Evolutionary conservation across 352 stramenopile species (phyloP).

Genomic region (Elongisporangium anandrum): DNA sequence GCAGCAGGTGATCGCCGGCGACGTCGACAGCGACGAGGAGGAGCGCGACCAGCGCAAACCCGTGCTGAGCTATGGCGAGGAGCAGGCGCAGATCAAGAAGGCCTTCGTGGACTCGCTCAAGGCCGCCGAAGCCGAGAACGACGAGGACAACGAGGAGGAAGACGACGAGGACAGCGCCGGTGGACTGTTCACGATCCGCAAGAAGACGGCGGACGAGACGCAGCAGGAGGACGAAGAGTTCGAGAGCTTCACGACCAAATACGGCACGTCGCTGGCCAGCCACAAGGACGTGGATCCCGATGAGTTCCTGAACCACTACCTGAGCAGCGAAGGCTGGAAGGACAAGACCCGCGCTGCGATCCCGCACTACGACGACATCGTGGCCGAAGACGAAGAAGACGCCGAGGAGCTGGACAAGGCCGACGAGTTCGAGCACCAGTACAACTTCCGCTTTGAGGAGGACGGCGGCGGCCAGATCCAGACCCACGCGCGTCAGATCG

Average conservation of each 20-base stretch:
- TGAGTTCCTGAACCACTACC: constrained; percentile 74
- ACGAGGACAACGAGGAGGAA: constrained; percentile 60
- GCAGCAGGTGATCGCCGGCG: constrained; percentile 90
- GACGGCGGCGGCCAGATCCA: constrained; percentile 84
- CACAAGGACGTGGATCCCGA: constrained; percentile 56
- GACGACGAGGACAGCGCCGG: constrained; percentile 63
- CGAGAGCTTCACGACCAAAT: constrained; percentile 56
- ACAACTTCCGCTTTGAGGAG: constrained; percentile 99
- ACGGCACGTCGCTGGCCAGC: constrained; percentile 57
- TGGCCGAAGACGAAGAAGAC: constrained; percentile 87
- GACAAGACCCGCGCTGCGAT: constrained; percentile 54
- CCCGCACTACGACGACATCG: constrained; percentile 79
- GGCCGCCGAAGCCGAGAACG: constrained; percentile 24
- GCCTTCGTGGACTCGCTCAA: constrained; percentile 60
- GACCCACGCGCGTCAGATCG: constrained; percentile 77
- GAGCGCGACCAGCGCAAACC: constrained; percentile 27
- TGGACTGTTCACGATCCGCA: constrained; percentile 66
- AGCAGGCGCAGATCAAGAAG: constrained; percentile 63
- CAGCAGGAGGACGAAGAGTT: constrained; percentile 70
- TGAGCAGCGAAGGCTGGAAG: constrained; percentile 80
- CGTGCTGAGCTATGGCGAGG: constrained; percentile 64
- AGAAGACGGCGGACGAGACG: constrained; percentile 55
- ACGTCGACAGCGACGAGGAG: constrained; percentile 71
- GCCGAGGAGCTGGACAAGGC: constrained; percentile 91
- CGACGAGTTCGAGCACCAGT: constrained; percentile 97